These are phyloP conservation scores for Didymella pomorum DNA, from an alignment of 2,329 filamentous ascomycete species.

Conservation along the genomic window DNA sequence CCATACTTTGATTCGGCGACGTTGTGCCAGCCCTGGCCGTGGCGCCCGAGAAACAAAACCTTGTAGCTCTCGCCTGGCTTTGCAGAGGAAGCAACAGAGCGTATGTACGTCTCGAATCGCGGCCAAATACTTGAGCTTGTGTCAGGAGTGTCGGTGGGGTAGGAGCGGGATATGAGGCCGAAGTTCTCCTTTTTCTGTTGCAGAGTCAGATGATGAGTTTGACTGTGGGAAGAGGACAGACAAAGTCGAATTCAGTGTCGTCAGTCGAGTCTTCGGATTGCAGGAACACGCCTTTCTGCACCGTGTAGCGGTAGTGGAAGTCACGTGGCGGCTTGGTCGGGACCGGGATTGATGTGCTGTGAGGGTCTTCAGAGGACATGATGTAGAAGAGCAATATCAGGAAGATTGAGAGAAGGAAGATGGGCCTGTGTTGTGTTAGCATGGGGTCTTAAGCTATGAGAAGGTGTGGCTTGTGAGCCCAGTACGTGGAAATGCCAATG, in stretches of 20 bases:
- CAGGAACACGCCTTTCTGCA: slow-evolving; percentile 68
- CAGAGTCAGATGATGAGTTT: neutral
- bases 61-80: slow-evolving; percentile 65
- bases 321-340: slow-evolving; percentile 14
- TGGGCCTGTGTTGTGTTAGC: slow-evolving; percentile 17
- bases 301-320: slow-evolving; percentile 64
- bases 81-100: slow-evolving; percentile 58
- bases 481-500: slow-evolving; percentile 5
- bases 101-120: slow-evolving; percentile 66
- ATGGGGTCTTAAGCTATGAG: neutral
- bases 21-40: slow-evolving; percentile 73
- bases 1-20: slow-evolving; percentile 73
- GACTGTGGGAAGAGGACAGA: no score
- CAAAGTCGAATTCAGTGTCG: slow-evolving; percentile 68
- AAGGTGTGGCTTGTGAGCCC: neutral
- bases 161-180: slow-evolving; percentile 69
- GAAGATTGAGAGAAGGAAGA: slow-evolving; percentile 23
- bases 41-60: slow-evolving; percentile 72
- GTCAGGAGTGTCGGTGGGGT: slow-evolving; percentile 48
- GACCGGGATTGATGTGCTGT: neutral
- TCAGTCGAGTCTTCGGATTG: slow-evolving; percentile 68
- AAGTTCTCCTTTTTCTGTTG: slow-evolving; percentile 69
- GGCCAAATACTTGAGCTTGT: slow-evolving; percentile 61
- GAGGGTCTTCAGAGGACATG: slow-evolving; percentile 10
- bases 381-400: slow-evolving; percentile 21